Conservation (phyloP, 2,329 filamentous ascomycete genomes). For the Hymenotorrendiella dingleyae region DNA sequence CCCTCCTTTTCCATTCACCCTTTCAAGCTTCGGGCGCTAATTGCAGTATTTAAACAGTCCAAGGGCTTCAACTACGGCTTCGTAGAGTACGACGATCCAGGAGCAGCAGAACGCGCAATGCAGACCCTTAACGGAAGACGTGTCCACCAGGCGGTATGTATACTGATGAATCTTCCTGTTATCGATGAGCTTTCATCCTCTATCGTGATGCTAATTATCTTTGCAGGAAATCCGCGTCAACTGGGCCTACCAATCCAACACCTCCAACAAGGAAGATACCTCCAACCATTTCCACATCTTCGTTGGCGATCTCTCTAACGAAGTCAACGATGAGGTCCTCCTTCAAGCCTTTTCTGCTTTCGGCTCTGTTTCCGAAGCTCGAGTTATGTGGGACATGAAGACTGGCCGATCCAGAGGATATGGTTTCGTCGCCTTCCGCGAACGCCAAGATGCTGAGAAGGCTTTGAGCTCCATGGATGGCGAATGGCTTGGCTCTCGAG, state of each 20-base stretch:
- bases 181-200: too few relatives aligned
- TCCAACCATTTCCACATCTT: conserved; percentile 99
- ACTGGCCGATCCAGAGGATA: conserved; percentile 95
- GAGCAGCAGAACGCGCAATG: conserved; percentile 95
- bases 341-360: conserved; percentile 93
- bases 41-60: conserved; percentile 50
- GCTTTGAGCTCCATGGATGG: conserved; percentile 97
- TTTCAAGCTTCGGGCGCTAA: conserved; percentile 28
- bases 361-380: conserved; percentile 90
- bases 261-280: conserved; percentile 89
- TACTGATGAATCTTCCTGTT: neutral
- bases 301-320: conserved; percentile 93
- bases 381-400: conserved; percentile 99
- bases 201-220: conserved; percentile 24
- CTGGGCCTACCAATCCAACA: conserved; percentile 99
- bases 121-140: conserved; percentile 90
- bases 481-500: conserved; percentile 96
- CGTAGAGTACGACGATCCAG: conserved; percentile 96
- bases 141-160: conserved; percentile 85
- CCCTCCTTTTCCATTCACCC: conserved; percentile 13
- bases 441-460: conserved; percentile 90
- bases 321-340: conserved; percentile 95
- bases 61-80: conserved; percentile 99
- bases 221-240: conserved; percentile 93
- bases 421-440: conserved; percentile 95